Evolutionary conservation across 176 grass and related monocot species (phyloP).

Genomic region (Oryza coarctata): DNA sequence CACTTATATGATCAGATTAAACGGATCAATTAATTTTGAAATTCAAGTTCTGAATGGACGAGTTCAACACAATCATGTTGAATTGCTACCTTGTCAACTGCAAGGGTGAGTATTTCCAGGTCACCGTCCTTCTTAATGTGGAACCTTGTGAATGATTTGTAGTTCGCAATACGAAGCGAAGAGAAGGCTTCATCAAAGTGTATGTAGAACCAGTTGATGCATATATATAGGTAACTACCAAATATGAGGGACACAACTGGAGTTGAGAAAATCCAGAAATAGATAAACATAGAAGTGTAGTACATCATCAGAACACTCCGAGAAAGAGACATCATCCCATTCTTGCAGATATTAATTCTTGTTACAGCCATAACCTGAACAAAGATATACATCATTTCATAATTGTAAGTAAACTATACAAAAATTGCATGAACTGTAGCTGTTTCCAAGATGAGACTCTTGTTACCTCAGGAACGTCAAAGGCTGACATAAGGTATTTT

Average conservation of each 20-base stretch:
- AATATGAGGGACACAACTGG: slow-evolving; percentile 93
- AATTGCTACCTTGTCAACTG: slow-evolving; percentile 84
- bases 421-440: background rate
- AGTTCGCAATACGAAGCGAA: slow-evolving; percentile 91
- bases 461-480: slow-evolving; percentile 66
- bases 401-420: slow-evolving; percentile 25
- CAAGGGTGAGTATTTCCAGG: slow-evolving; percentile 89
- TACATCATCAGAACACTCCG: slow-evolving; percentile 65
- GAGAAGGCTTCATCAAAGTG: slow-evolving; percentile 99
- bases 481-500: slow-evolving; percentile 99
- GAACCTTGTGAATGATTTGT: slow-evolving; percentile 95
- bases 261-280: slow-evolving; percentile 96
- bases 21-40: background rate
- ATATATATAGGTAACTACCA: slow-evolving; percentile 91
- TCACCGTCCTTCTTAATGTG: slow-evolving; percentile 75
- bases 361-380: slow-evolving; percentile 70
- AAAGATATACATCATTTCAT: background rate
- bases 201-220: slow-evolving; percentile 97
- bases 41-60: background rate
- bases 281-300: slow-evolving; percentile 90
- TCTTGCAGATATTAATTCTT: slow-evolving; percentile 81
- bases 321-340: slow-evolving; percentile 60
- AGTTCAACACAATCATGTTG: background rate
- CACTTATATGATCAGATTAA: background rate
- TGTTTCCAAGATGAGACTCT: slow-evolving; percentile 10